Conservation (phyloP, 2,329 filamentous ascomycete species). For the Aureobasidium musti region DNA sequence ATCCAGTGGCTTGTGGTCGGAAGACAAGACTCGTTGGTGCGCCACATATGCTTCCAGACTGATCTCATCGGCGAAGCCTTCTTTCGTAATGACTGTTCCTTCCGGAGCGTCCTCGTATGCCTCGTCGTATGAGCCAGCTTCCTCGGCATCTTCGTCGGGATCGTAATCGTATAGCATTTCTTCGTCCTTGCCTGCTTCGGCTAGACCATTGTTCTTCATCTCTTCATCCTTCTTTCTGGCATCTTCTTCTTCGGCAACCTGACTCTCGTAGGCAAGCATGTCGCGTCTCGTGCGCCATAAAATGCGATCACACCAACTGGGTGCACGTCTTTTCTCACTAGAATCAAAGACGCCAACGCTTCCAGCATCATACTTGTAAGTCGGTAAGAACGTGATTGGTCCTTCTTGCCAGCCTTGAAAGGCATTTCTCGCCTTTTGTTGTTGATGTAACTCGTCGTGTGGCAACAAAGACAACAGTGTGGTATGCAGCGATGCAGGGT, state of each 20-base stretch:
- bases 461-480: conserved; percentile 83
- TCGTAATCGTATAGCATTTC: conserved; percentile 88
- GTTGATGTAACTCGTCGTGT: conserved; percentile 80
- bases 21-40: conserved; percentile 86
- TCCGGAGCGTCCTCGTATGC: conserved; percentile 50
- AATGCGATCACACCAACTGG: conserved; percentile 97
- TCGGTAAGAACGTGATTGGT: conserved; percentile 81
- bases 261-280: conserved; percentile 65
- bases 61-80: conserved; percentile 59
- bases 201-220: conserved; percentile 78
- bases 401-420: conserved; percentile 95
- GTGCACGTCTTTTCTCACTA: conserved; percentile 88
- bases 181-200: conserved; percentile 72
- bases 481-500: conserved; percentile 83
- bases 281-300: conserved; percentile 77
- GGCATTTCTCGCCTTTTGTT: conserved; percentile 72
- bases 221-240: conserved; percentile 75
- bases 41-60: conserved; percentile 73
- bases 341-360: conserved; percentile 90
- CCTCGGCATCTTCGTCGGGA: conserved; percentile 71
- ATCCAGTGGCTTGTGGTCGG: conserved; percentile 90
- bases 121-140: conserved; percentile 57
- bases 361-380: conserved; percentile 98
- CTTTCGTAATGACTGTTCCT: conserved; percentile 58
- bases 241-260: conserved; percentile 64